These are phyloP conservation scores for Candida sphagnicola DNA, from an alignment of 805 yeast species.

Conservation along the genomic window DNA sequence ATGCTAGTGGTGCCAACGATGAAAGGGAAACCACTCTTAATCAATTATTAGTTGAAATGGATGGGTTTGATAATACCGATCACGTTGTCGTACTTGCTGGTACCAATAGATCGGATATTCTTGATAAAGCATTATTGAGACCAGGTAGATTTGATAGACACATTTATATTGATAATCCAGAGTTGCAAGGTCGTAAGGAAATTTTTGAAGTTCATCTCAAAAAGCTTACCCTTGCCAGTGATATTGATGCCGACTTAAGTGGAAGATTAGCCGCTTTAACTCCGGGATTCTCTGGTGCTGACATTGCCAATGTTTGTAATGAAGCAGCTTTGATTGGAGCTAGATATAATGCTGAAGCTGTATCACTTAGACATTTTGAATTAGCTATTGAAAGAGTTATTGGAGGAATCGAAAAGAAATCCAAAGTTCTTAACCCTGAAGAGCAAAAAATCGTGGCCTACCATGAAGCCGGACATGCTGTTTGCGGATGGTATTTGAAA, in stretches of 20 bases:
- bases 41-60: slow-evolving; percentile 97
- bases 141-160: slow-evolving; percentile 98
- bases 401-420: slow-evolving; percentile 92
- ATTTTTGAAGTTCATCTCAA: slow-evolving; percentile 83
- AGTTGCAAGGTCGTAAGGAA: slow-evolving; percentile 89
- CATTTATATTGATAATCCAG: slow-evolving; percentile 87
- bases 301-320: slow-evolving; percentile 93
- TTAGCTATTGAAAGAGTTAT: slow-evolving; percentile 95
- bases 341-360: slow-evolving; percentile 66
- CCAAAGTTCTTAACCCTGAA: slow-evolving; percentile 75
- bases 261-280: slow-evolving; percentile 94
- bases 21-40: slow-evolving; percentile 96
- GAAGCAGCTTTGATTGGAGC: slow-evolving; percentile 98
- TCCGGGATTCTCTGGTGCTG: slow-evolving; percentile 98
- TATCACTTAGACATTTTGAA: slow-evolving; percentile 80
- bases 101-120: slow-evolving; percentile 91
- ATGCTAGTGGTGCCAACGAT: slow-evolving; percentile 79
- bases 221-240: slow-evolving; percentile 56
- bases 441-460: slow-evolving; percentile 91
- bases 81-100: slow-evolving; percentile 97
- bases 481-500: slow-evolving; percentile 94
- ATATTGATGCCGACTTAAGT: slow-evolving; percentile 50
- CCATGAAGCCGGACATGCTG: slow-evolving; percentile 99
- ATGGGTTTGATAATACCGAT: slow-evolving; percentile 86
- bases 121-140: slow-evolving; percentile 89